Percentiles rank a stretch among this genome's conserved stretches.
These are phyloP conservation scores for Linum tenue DNA, from an alignment of 345 rosid species.

Conservation along the genomic window DNA sequence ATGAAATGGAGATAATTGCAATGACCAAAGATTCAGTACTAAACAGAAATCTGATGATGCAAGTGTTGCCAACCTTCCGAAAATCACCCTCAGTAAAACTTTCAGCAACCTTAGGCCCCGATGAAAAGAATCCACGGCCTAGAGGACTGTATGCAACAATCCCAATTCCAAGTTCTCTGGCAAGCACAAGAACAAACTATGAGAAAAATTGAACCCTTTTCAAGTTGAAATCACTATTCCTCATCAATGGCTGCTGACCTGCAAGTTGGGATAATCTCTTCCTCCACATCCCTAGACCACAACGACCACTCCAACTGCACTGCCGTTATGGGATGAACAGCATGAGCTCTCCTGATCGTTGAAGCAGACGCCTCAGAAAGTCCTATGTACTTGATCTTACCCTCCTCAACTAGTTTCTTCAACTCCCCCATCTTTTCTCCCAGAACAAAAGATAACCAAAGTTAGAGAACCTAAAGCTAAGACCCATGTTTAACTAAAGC, in stretches of 20 bases:
- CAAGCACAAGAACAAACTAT: neutral
- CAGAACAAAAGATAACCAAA: too few relatives aligned
- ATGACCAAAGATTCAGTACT: too few relatives aligned
- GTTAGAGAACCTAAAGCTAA: too few relatives aligned
- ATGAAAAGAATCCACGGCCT: slow-evolving; percentile 4
- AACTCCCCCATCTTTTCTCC: slow-evolving; percentile 37
- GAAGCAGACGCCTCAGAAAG: slow-evolving; percentile 75
- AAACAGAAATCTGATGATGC: neutral
- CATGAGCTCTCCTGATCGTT: slow-evolving; percentile 73
- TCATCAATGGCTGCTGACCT: neutral
- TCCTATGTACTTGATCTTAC: slow-evolving; percentile 63
- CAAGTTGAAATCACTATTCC: neutral
- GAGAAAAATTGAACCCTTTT: too few relatives aligned
- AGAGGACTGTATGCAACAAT: slow-evolving; percentile 10
- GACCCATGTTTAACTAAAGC: neutral
- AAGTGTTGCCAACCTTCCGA: neutral
- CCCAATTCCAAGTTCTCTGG: slow-evolving; percentile 9
- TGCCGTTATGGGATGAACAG: slow-evolving; percentile 63
- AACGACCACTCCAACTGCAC: slow-evolving; percentile 75
- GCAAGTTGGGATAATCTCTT: slow-evolving; percentile 41
- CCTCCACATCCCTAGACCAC: slow-evolving; percentile 74
- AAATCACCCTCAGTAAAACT: neutral
- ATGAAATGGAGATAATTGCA: slow-evolving; percentile 4
- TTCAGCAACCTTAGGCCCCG: neutral
- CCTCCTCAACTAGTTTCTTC: slow-evolving; percentile 66